These are phyloP conservation scores for Phoma sp. DNA, from an alignment of 2,329 filamentous ascomycete species.

Conservation along the genomic window DNA sequence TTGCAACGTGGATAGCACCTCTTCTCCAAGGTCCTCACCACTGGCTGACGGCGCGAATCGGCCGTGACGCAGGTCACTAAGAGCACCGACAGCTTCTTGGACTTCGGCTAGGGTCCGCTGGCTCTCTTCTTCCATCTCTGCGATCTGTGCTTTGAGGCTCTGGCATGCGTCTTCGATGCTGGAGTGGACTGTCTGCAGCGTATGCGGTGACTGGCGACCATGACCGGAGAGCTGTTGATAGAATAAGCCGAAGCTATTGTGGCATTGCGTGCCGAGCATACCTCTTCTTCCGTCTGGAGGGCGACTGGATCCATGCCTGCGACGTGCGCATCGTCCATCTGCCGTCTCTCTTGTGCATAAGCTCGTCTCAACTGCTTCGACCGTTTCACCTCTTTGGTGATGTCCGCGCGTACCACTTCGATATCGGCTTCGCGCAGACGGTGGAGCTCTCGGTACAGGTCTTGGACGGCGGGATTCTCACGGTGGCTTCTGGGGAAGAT, in stretches of 20 bases:
- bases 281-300: constrained; percentile 62
- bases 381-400: constrained; percentile 68
- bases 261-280: constrained; percentile 12
- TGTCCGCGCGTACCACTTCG: constrained; percentile 70
- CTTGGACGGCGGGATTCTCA: constrained; percentile 69
- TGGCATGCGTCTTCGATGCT: constrained; percentile 71
- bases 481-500: constrained; percentile 75
- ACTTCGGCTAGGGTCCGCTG: constrained; percentile 66
- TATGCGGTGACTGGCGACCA: constrained; percentile 61
- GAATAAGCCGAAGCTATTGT: constrained; percentile 15
- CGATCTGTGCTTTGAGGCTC: constrained; percentile 72
- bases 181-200: constrained; percentile 67
- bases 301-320: constrained; percentile 63
- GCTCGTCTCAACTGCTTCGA: constrained; percentile 66
- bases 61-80: constrained; percentile 86
- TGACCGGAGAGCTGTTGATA: constrained; percentile 61
- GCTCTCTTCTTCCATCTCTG: constrained; percentile 69
- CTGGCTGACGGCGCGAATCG: constrained; percentile 61
- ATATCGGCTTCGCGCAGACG: constrained; percentile 72
- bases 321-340: constrained; percentile 62
- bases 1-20: constrained; percentile 71
- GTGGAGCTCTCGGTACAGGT: constrained; percentile 81
- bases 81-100: constrained; percentile 68
- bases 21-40: constrained; percentile 67
- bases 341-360: constrained; percentile 61